Evolutionary conservation across 192 early-diverging fungal species (phyloP).

Genomic region (Backusella macrospora): DNA sequence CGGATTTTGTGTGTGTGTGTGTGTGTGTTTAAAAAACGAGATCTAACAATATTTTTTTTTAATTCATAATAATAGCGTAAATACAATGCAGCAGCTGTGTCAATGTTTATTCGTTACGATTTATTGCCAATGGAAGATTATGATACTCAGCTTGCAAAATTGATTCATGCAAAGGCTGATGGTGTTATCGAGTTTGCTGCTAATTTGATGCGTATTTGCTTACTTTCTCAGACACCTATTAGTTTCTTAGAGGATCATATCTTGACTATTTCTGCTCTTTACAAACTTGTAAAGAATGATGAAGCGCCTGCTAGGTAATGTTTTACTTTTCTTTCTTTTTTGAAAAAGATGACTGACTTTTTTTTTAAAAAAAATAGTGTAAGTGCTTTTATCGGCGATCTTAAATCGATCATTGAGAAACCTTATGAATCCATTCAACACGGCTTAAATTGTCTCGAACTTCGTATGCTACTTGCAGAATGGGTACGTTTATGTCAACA

Average conservation of each 20-base stretch:
- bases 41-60: background rate
- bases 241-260: slow-evolving; percentile 33
- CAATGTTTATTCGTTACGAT: slow-evolving; percentile 76
- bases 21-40: too few species aligned
- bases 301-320: slow-evolving; percentile 63
- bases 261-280: slow-evolving; percentile 48
- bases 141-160: slow-evolving; percentile 87
- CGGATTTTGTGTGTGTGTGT: too few species aligned
- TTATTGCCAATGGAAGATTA: slow-evolving; percentile 80
- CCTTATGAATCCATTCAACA: slow-evolving; percentile 30
- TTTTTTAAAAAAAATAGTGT: slow-evolving; percentile 25
- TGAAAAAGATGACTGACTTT: background rate
- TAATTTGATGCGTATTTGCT: slow-evolving; percentile 69
- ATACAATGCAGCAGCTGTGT: slow-evolving; percentile 79
- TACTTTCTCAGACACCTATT: slow-evolving; percentile 56
- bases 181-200: slow-evolving; percentile 78
- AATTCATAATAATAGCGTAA: slow-evolving; percentile 58
- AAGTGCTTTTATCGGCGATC: slow-evolving; percentile 38
- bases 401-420: slow-evolving; percentile 20
- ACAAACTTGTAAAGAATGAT: slow-evolving; percentile 63
- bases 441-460: slow-evolving; percentile 48
- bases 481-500: slow-evolving; percentile 78
- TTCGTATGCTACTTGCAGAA: slow-evolving; percentile 67
- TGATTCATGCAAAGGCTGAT: slow-evolving; percentile 73
- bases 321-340: slow-evolving; percentile 52